A percentile compares a stretch with the other conserved stretches of the same genome.
Conservation (phyloP, 1,139 yeast genomes). For the Scheffersomyces titani region DNA sequence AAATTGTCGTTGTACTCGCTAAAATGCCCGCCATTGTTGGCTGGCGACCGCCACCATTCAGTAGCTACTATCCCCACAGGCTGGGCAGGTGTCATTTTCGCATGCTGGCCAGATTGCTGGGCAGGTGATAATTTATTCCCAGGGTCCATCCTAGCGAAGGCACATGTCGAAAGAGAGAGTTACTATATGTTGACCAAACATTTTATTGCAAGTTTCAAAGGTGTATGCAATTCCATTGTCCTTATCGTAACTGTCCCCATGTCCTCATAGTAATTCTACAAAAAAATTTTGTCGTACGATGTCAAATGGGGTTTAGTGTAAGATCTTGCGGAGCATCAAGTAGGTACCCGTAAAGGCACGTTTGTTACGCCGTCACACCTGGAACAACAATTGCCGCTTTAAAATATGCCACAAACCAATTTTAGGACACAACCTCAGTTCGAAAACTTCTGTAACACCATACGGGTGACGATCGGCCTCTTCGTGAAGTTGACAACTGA, state of each 20-base stretch:
- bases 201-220: background rate
- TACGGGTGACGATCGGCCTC: background rate
- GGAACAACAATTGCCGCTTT: background rate
- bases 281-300: too few relatives aligned
- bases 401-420: background rate
- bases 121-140: background rate
- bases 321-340: background rate
- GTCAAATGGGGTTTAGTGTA: too few relatives aligned
- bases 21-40: background rate
- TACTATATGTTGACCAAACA: background rate
- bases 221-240: background rate
- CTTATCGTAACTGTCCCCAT: background rate
- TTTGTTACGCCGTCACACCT: background rate
- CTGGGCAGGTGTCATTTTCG: background rate
- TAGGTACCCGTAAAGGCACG: background rate
- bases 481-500: background rate
- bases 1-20: background rate
- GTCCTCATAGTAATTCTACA: background rate
- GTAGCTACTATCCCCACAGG: background rate
- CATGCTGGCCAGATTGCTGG: background rate
- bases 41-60: background rate
- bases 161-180: too few relatives aligned
- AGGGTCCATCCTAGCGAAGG: background rate
- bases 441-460: background rate
- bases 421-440: background rate